A percentile compares a stretch with the other conserved stretches of the same genome.
These are phyloP conservation scores for Aegilops speltoides DNA, from an alignment of 176 grass and related monocot species.

Conservation along the genomic window DNA sequence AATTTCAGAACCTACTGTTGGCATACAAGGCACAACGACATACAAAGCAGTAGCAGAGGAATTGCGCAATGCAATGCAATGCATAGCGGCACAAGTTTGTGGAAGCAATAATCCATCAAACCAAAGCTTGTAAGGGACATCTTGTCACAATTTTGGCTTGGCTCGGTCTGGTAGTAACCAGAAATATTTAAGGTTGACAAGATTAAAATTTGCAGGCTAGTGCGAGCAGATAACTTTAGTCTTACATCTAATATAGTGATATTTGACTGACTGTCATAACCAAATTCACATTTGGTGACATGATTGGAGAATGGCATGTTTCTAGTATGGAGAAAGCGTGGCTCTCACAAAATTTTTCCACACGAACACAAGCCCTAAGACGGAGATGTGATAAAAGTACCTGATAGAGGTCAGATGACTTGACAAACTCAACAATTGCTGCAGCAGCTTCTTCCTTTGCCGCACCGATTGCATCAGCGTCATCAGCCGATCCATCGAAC, in stretches of 20 bases:
- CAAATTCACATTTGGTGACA: conserved; percentile 8
- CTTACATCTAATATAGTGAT: background rate
- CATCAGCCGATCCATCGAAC: conserved; percentile 58
- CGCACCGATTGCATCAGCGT: conserved; percentile 48
- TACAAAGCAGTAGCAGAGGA: background rate
- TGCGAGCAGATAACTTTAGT: background rate
- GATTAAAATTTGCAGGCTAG: background rate
- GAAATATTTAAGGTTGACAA: background rate
- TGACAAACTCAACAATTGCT: conserved; percentile 81
- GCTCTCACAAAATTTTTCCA: no score
- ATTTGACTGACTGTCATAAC: background rate
- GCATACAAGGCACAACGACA: background rate
- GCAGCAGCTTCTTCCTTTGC: conserved; percentile 75
- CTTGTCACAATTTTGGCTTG: background rate
- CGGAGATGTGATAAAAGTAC: conserved; percentile 31
- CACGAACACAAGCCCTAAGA: background rate
- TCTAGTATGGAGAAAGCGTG: background rate
- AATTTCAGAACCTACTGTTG: background rate
- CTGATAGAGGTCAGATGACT: conserved; percentile 66
- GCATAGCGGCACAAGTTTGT: background rate
- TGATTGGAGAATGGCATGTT: background rate
- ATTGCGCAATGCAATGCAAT: background rate
- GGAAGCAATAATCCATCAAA: background rate
- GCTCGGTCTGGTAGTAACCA: background rate
- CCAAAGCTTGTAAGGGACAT: background rate